Conservation (phyloP, 1,139 yeast species). For the Candida gigantensis region DNA sequence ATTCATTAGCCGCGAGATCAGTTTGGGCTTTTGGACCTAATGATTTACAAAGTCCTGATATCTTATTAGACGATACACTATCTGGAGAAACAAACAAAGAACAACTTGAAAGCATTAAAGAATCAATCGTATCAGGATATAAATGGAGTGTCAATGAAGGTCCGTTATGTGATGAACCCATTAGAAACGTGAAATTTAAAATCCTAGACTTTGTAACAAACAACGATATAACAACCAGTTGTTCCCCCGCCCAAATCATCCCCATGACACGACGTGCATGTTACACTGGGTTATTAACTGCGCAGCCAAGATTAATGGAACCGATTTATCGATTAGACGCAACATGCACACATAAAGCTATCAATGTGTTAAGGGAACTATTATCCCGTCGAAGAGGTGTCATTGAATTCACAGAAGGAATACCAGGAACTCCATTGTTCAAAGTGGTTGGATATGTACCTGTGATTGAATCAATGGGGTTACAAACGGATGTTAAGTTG, state of each 20-base stretch:
- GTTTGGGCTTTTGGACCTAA: conserved; percentile 80
- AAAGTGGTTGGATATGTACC: conserved; percentile 70
- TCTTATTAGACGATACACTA: conserved; percentile 75
- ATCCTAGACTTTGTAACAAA: conserved; percentile 64
- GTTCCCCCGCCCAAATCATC: conserved; percentile 71
- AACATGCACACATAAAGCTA: conserved; percentile 53
- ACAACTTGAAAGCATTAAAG: conserved; percentile 48
- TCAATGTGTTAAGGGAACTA: conserved; percentile 47
- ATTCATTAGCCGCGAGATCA: conserved; percentile 78
- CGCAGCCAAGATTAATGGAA: conserved; percentile 78
- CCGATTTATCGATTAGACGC: conserved; percentile 72
- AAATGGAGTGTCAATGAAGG: conserved; percentile 85
- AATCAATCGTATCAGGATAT: conserved; percentile 71
- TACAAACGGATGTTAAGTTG: conserved; percentile 81
- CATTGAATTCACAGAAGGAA: conserved; percentile 45
- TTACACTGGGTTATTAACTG: conserved; percentile 75
- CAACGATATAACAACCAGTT: conserved; percentile 11
- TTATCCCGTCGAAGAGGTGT: conserved; percentile 64
- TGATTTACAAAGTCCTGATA: conserved; percentile 52
- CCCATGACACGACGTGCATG: conserved; percentile 87
- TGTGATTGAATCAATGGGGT: conserved; percentile 85
- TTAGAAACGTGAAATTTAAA: conserved; percentile 70
- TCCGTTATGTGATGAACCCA: conserved; percentile 84
- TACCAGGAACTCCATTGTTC: conserved; percentile 75
- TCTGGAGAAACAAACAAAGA: conserved; percentile 65